Evolutionary conservation across 2,329 filamentous ascomycete genomes (phyloP).

Genomic region (Ophiocordyceps sinensis): DNA sequence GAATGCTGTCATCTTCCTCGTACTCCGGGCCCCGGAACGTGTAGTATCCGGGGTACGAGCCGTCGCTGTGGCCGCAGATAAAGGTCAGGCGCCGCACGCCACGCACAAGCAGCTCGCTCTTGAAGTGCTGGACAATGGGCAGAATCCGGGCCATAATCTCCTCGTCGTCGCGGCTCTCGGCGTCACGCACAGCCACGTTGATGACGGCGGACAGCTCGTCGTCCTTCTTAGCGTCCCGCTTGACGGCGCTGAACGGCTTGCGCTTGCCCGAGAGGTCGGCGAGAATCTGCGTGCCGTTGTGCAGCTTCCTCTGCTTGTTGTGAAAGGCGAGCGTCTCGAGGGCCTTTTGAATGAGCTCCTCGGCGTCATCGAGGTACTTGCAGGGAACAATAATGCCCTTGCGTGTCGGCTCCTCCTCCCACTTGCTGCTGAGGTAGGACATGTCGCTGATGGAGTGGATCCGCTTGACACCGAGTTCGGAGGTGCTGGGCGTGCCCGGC

Average conservation of each 20-base stretch:
- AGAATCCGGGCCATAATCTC: conserved; percentile 66
- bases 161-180: conserved; percentile 68
- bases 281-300: conserved; percentile 42
- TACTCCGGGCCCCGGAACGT: conserved; percentile 92
- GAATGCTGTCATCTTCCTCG: conserved; percentile 85
- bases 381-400: conserved; percentile 93
- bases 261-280: conserved; percentile 64
- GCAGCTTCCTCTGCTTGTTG: conserved; percentile 40
- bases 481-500: conserved; percentile 56
- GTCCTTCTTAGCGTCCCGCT: conserved; percentile 26
- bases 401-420: conserved; percentile 61
- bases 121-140: conserved; percentile 63
- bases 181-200: conserved; percentile 82
- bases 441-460: conserved; percentile 95
- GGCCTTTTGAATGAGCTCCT: conserved; percentile 72
- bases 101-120: conserved; percentile 67
- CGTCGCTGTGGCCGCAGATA: conserved; percentile 89
- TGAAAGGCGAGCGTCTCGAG: conserved; percentile 64
- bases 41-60: conserved; percentile 91
- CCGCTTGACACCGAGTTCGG: conserved; percentile 54
- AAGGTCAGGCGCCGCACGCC: conserved; percentile 85
- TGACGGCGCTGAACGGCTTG: conserved; percentile 23
- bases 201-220: conserved; percentile 83
- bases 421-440: conserved; percentile 67
- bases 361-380: conserved; percentile 84